Percentiles rank a stretch among this genome's conserved stretches.
These are phyloP conservation scores for Chaetomium cochliodes DNA, from an alignment of 495 filamentous ascomycete species.

Conservation along the genomic window DNA sequence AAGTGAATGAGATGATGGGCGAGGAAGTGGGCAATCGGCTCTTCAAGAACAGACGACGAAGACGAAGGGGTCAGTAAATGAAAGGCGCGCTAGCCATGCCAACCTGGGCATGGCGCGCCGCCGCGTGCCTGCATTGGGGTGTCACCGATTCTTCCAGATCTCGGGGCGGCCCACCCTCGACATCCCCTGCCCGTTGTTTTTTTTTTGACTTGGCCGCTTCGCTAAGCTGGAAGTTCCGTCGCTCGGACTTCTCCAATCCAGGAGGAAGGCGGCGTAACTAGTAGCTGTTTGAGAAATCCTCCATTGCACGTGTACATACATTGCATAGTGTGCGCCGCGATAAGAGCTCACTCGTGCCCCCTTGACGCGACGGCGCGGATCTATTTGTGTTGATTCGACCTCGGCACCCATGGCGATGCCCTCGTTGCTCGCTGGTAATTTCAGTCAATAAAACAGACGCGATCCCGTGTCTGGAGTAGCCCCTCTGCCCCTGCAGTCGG, in stretches of 20 bases:
- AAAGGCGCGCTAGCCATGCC: constrained; percentile 17
- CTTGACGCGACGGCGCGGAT: background rate
- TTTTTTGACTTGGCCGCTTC: background rate
- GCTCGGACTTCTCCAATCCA: constrained; percentile 18
- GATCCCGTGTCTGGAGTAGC: background rate
- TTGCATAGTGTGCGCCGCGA: background rate
- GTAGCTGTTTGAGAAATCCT: background rate
- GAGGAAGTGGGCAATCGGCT: background rate
- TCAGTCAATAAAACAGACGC: background rate
- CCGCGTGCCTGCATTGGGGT: background rate
- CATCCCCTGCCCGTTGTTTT: background rate
- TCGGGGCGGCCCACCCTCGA: background rate
- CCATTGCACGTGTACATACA: too few relatives aligned
- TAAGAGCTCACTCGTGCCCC: background rate
- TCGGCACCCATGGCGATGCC: background rate
- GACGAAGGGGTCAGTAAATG: constrained; percentile 5
- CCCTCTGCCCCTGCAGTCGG: background rate
- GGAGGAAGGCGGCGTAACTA: background rate
- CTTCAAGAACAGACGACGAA: constrained; percentile 7
- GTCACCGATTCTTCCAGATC: constrained; percentile 3
- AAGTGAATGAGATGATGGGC: background rate
- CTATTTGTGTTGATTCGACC: background rate
- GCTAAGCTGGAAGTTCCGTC: background rate
- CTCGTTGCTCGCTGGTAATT: background rate
- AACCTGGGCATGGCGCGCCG: constrained; percentile 20